These are phyloP conservation scores for Coniochaeta sp. DNA, from an alignment of 2,329 filamentous ascomycete species.

Conservation along the genomic window DNA sequence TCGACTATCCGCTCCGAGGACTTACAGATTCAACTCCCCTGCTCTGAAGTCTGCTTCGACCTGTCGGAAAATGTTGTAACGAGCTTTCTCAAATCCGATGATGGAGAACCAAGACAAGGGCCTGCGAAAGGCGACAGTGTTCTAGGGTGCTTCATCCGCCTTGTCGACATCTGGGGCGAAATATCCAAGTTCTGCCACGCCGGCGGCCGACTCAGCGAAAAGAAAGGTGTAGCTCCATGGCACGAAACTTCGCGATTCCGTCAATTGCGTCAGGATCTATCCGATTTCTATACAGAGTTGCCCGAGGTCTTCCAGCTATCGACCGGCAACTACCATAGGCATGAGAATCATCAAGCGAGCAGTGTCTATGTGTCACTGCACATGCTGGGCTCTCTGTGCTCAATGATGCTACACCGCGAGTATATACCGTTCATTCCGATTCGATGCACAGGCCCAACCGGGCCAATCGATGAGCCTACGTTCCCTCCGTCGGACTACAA, in stretches of 20 bases:
- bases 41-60: slow-evolving; percentile 57
- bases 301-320: slow-evolving; percentile 51
- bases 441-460: slow-evolving; percentile 37
- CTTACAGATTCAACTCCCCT: slow-evolving; percentile 58
- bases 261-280: slow-evolving; percentile 41
- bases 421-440: slow-evolving; percentile 61
- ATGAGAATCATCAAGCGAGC: slow-evolving; percentile 55
- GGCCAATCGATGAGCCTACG: slow-evolving; percentile 51
- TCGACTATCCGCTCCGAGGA: slow-evolving; percentile 52
- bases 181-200: slow-evolving; percentile 47
- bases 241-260: slow-evolving; percentile 45
- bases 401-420: slow-evolving; percentile 61
- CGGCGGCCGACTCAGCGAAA: slow-evolving; percentile 42
- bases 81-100: slow-evolving; percentile 31
- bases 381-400: slow-evolving; percentile 56
- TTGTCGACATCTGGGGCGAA: slow-evolving; percentile 54
- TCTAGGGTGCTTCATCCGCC: slow-evolving; percentile 43
- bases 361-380: slow-evolving; percentile 61
- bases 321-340: slow-evolving; percentile 54
- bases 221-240: slow-evolving; percentile 46
- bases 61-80: slow-evolving; percentile 51
- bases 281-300: slow-evolving; percentile 43
- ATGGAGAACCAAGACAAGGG: slow-evolving; percentile 12
- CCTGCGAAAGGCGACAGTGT: slow-evolving; percentile 34
- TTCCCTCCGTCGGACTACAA: slow-evolving; percentile 34